These are phyloP conservation scores for Platanthera zijinensis DNA, from an alignment of 106 monocot genomes.

Conservation along the genomic window DNA sequence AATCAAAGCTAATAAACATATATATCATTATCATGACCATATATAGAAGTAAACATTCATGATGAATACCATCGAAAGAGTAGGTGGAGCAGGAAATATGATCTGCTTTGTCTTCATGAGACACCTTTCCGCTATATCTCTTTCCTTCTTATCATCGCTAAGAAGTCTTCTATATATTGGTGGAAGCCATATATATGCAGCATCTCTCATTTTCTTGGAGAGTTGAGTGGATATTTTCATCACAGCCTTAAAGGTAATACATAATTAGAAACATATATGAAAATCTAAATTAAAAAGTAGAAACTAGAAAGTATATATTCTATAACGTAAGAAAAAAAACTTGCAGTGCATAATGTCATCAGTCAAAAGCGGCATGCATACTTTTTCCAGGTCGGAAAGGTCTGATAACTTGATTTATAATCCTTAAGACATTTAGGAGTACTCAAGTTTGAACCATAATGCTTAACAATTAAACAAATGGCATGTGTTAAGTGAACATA, in stretches of 20 bases:
- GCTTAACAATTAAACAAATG: not conserved
- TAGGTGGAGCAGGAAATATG: conserved; percentile 23
- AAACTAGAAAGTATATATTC: not conserved
- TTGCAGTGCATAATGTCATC: not conserved
- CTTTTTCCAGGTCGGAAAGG: not conserved
- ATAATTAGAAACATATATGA: not conserved
- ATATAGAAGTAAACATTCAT: conserved; percentile 1
- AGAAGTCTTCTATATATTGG: conserved; percentile 52
- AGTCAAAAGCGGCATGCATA: not conserved
- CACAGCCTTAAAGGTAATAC: conserved; percentile 26
- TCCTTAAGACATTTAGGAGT: not conserved
- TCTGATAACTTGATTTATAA: not conserved
- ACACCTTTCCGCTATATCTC: conserved; percentile 45
- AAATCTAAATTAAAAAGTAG: not conserved
- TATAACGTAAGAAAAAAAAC: not conserved
- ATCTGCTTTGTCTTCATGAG: conserved; percentile 25
- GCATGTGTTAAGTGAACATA: too few species aligned
- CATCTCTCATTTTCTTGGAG: conserved; percentile 30
- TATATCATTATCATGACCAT: not conserved
- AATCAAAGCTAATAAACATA: not conserved
- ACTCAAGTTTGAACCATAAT: not conserved
- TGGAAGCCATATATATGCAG: conserved; percentile 35
- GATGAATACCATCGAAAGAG: conserved; percentile 37
- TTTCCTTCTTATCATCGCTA: conserved; percentile 41
- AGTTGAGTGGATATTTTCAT: conserved; percentile 31